Base-by-base conservation (phyloP, 305 asterid genomes). In the Striga hermonthica region DNA sequence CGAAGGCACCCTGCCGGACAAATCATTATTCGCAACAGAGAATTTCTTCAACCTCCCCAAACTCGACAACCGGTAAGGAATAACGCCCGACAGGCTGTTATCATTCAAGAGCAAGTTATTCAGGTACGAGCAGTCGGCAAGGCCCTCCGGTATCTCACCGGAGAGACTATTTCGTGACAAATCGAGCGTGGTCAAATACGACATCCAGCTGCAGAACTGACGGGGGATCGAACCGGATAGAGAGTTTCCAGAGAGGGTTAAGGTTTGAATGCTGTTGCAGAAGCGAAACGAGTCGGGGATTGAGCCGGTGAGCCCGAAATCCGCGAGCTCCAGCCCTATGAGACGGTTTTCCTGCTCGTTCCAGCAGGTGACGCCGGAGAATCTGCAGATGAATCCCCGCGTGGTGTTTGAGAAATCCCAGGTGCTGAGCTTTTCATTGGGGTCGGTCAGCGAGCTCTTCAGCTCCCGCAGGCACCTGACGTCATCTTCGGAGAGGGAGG, bases 161-260 rank as follows among this genome's bases (percentile, higher is more conserved):
- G 91, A 74, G 44, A 86, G 82, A 9, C 9, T 35, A 38, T 91
- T 91, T 16, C 57, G 59, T 5, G 97, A 83, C 62, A 88, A 75
- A 71, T 91, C 96, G 31, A 88, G 82, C 44, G 77, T 74, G 1
- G 80, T 84, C 62, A 91, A 74, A 81, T 80, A 88, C 9, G 93
- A 95, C 66, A 91, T 65, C 96, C 96, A 88, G 40, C 62, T 71
- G 67, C 96, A 91, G 68, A 91, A 83, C 74, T 80, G 68, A 14
- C 75, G 4, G 3, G 91, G 93, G 40, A 91, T 88, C 63, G 86
- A 36, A 70, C 97, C 95, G 8, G 91, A 74, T 35, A 84, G 75
- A 9, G 74, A 56, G 35, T 89, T 87, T 73, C 95, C 94, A 34
- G 91, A 80, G 57, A 89, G 93, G 85, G 75, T 87, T 11, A 89